phyloP scores from a whole-genome alignment of 2,329 filamentous ascomycete genomes.

The Fusarium scirpi region DNA sequence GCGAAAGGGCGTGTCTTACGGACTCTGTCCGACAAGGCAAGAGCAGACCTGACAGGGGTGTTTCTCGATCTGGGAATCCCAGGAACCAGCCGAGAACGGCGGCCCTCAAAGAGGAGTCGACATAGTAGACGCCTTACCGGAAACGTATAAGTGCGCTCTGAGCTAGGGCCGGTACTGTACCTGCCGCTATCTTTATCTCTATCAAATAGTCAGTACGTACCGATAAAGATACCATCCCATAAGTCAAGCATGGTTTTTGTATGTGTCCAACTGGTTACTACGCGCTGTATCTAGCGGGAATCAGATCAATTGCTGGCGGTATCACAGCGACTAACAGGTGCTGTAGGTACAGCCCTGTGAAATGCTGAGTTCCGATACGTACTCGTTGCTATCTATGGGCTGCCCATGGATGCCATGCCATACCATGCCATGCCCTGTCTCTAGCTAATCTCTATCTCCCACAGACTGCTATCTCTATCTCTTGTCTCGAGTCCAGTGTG shows the following conservation, averaged over 20 bases:
- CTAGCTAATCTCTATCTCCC: slow-evolving; percentile 21
- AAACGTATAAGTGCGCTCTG: slow-evolving; percentile 13
- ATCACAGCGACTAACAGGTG: slow-evolving; percentile 26
- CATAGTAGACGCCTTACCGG: slow-evolving; percentile 21
- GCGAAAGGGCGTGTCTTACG: slow-evolving; percentile 23
- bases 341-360: slow-evolving; percentile 29
- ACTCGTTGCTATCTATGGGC: slow-evolving; percentile 24
- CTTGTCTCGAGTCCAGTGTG: slow-evolving; percentile 20
- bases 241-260: slow-evolving; percentile 35
- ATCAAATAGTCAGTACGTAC: slow-evolving; percentile 42
- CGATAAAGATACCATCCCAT: slow-evolving; percentile 35
- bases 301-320: slow-evolving; percentile 28
- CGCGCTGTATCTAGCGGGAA: slow-evolving; percentile 18
- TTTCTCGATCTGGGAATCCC: slow-evolving; percentile 28
- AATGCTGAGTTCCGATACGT: slow-evolving; percentile 20
- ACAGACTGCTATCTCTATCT: slow-evolving; percentile 29
- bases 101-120: slow-evolving; percentile 24
- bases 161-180: slow-evolving; percentile 35
- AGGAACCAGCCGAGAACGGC: slow-evolving; percentile 43
- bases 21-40: slow-evolving; percentile 34
- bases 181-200: slow-evolving; percentile 42
- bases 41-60: slow-evolving; percentile 12
- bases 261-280: slow-evolving; percentile 47
- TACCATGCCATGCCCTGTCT: slow-evolving; percentile 19
- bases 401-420: background rate